Percentiles rank a stretch among this genome's conserved stretches.
phyloP scores from a whole-genome alignment of 2,329 filamentous ascomycete species.

The Coniochaeta ligniaria region DNA sequence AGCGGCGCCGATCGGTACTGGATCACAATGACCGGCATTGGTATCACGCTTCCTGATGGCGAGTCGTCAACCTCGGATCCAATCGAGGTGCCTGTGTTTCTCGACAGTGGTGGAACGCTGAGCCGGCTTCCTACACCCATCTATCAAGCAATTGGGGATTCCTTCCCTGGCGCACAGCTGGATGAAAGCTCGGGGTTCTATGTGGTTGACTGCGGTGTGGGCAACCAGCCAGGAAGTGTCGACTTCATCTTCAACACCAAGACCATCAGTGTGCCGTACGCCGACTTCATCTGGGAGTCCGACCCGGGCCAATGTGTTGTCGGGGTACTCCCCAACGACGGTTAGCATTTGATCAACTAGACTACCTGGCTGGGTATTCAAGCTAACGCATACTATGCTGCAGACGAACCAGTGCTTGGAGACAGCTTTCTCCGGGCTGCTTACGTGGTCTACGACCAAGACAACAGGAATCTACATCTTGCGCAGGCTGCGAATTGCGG shows the following conservation, averaged over 20 bases:
- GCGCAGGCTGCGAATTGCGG: conserved; percentile 4
- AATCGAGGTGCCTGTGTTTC: conserved; percentile 8
- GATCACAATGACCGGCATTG: conserved; percentile 21
- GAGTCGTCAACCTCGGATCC: neutral
- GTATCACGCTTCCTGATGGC: conserved; percentile 12
- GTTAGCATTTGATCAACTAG: neutral
- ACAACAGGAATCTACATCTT: conserved; percentile 20
- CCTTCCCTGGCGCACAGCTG: conserved; percentile 27
- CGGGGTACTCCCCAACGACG: conserved; percentile 19
- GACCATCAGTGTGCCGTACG: conserved; percentile 28
- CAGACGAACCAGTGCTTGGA: conserved; percentile 26
- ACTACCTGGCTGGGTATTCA: conserved; percentile 10
- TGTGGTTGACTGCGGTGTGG: conserved; percentile 29
- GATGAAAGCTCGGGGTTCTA: conserved; percentile 32
- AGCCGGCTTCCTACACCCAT: conserved; percentile 32
- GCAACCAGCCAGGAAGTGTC: conserved; percentile 26
- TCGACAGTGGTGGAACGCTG: conserved; percentile 43
- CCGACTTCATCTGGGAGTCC: conserved; percentile 38
- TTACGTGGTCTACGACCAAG: conserved; percentile 40
- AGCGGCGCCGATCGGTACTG: conserved; percentile 23
- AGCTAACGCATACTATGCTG: neutral
- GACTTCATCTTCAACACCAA: conserved; percentile 36
- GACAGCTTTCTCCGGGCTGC: conserved; percentile 35
- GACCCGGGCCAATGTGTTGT: conserved; percentile 28
- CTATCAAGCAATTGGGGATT: conserved; percentile 30